phyloP scores from a whole-genome alignment of 2,329 filamentous ascomycete species.

The Diaporthe vaccinii region DNA sequence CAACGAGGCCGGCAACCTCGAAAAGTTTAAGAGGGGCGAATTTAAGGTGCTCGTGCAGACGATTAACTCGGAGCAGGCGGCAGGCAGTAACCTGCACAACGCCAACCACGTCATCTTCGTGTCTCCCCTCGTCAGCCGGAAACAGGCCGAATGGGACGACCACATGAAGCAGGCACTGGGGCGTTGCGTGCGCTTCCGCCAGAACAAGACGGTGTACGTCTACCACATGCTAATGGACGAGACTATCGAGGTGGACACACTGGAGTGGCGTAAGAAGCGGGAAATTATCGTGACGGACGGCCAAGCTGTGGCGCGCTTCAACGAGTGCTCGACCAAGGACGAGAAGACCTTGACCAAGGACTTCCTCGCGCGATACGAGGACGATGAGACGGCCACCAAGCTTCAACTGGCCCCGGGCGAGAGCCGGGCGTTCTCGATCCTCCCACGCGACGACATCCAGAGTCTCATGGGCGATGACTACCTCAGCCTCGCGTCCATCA shows the following conservation, averaged over 20 bases:
- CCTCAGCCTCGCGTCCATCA: conserved; percentile 29
- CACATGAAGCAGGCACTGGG: conserved; percentile 57
- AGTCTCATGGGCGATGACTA: conserved; percentile 40
- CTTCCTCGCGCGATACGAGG: conserved; percentile 36
- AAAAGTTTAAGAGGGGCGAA: conserved; percentile 47
- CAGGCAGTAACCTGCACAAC: conserved; percentile 57
- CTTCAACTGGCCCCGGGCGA: not conserved
- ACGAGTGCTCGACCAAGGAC: conserved; percentile 16
- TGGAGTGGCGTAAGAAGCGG: conserved; percentile 45
- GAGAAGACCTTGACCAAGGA: conserved; percentile 9
- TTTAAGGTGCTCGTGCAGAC: conserved; percentile 53
- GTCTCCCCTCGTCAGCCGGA: conserved; percentile 50
- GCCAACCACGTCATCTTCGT: conserved; percentile 60
- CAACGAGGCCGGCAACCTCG: conserved; percentile 41
- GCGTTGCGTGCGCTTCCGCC: conserved; percentile 55
- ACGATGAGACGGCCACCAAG: not conserved
- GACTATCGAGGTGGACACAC: conserved; percentile 57
- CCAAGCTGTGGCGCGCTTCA: conserved; percentile 34
- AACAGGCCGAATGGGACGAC: conserved; percentile 51
- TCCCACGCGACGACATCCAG: conserved; percentile 36
- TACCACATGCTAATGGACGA: conserved; percentile 56
- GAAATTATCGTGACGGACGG: conserved; percentile 29
- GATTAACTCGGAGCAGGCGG: conserved; percentile 54
- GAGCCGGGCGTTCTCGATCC: conserved; percentile 18
- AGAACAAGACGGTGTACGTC: conserved; percentile 53